Percentiles rank a stretch among this genome's conserved stretches.
phyloP scores from a whole-genome alignment of 2,329 filamentous ascomycete genomes.

The Phyllosticta citribraziliensis region DNA sequence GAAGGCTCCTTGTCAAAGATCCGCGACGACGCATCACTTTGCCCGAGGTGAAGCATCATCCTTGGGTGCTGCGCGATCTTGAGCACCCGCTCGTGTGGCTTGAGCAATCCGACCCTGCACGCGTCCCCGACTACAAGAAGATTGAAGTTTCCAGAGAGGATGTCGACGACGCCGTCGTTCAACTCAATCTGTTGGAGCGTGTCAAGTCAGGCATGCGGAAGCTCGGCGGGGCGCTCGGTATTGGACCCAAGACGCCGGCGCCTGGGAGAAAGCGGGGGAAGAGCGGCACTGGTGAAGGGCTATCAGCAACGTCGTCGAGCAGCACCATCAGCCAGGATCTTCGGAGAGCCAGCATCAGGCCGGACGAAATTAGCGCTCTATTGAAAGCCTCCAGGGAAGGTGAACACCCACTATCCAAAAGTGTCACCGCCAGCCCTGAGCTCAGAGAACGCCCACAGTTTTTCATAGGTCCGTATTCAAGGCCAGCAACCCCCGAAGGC shows the following conservation, averaged over 20 bases:
- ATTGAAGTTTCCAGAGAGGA: conserved; percentile 93
- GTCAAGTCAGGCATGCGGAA: conserved; percentile 65
- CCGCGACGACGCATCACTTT: conserved; percentile 80
- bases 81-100: conserved; percentile 69
- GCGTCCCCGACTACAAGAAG: conserved; percentile 66
- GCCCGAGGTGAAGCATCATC: conserved; percentile 85
- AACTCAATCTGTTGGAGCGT: conserved; percentile 76
- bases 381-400: conserved; percentile 41
- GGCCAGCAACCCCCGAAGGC: conserved; percentile 30
- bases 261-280: conserved; percentile 43
- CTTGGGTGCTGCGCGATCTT: conserved; percentile 76
- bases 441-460: conserved; percentile 26
- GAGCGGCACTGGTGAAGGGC: conserved; percentile 46
- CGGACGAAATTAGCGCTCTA: conserved; percentile 47
- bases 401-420: conserved; percentile 68
- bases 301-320: conserved; percentile 41
- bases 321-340: conserved; percentile 46
- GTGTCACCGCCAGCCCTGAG: conserved; percentile 60
- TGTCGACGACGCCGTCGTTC: conserved; percentile 81
- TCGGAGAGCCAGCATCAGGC: conserved; percentile 47
- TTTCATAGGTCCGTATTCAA: conserved; percentile 30
- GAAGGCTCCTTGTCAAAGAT: conserved; percentile 76
- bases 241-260: conserved; percentile 29
- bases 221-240: conserved; percentile 47
- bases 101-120: conserved; percentile 83